phyloP scores from a whole-genome alignment of 495 filamentous ascomycete genomes.

The Immersiella caudata region DNA sequence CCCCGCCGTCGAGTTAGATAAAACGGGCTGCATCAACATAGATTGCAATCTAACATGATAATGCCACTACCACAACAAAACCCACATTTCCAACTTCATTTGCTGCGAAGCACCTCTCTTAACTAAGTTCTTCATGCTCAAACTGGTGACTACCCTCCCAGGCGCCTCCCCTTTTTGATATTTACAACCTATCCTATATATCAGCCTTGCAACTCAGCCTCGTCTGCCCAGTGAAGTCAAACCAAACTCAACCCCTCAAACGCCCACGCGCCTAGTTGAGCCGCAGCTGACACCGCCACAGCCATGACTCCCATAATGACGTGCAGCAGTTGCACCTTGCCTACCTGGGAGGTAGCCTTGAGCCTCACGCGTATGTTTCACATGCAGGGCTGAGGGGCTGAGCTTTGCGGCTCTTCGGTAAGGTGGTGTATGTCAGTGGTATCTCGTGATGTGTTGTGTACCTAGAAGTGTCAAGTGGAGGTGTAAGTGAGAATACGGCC shows the following conservation, averaged over 20 bases:
- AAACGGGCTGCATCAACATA: too few species aligned
- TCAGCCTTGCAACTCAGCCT: constrained; percentile 9
- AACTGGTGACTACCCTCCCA: too few species aligned
- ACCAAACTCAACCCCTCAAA: not conserved
- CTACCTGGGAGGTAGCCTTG: not conserved
- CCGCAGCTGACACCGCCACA: not conserved
- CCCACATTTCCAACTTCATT: too few species aligned
- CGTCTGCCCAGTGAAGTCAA: not conserved
- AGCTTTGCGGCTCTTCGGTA: not conserved
- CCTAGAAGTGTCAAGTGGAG: too few species aligned
- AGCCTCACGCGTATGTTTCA: not conserved
- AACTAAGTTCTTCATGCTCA: too few species aligned
- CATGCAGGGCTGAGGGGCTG: not conserved
- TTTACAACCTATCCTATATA: not conserved
- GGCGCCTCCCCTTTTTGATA: too few species aligned
- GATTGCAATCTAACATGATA: too few species aligned
- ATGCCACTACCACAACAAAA: too few species aligned
- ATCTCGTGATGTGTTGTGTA: not conserved
- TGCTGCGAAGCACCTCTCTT: too few species aligned
- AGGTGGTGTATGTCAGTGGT: not conserved
- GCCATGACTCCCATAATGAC: not conserved
- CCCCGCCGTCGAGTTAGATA: too few species aligned
- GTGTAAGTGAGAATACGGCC: too few species aligned
- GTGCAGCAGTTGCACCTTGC: not conserved
- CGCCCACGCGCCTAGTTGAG: not conserved